Base-by-base conservation (phyloP, 371 early-diverging fungal species). In the Mortierella sp. region DNA sequence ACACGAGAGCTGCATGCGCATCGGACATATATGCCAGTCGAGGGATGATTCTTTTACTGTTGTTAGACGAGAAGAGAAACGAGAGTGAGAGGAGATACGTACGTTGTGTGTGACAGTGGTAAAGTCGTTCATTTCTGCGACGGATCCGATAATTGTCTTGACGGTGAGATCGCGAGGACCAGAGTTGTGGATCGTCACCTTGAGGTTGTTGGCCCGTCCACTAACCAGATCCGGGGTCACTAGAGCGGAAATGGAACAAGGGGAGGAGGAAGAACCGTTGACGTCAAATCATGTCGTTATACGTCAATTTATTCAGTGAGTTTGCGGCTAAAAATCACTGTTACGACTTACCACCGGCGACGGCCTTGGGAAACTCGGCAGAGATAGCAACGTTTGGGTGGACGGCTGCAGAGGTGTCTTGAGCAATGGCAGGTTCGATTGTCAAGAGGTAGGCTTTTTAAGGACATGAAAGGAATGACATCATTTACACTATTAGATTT, bases 351-450 rank as follows among this genome's bases (percentile, higher is more conserved):
- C 69, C 50, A 37, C 69, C 69, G 7, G 50, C 55, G 39, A 44
- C 53, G 41, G 69, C 58, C 14, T 69, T 69, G 55, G 69, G 69
- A 22, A 69, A 69, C 53, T 50, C 53, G 37, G 55, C 43, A n/a
- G 69, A n/a, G 58, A 69, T 53, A 14, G n/a, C 53, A 19, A 69
- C 40, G 24, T 34, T 26, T 37, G 55, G 69, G 29, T 29, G 53
- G 53, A 52, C 68, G 6, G 37, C n/a, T 2, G 34, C 39, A 53
- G 41, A 29, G 39, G 39, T 61, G 39, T 61, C 61, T 22, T 61
- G 61, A 22, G 61, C 39, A 22, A 61, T 9, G 8, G 37, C 61
- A 34, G 34, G 16, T 10, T 61, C 16, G 37, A 31, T 53, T 9
- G 24, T 61, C 61, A 61, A 61, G 34, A 61, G 61, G 22, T 37